Conservation (phyloP, 768 basidiomycete genomes). For the Hygrophorus russula region DNA sequence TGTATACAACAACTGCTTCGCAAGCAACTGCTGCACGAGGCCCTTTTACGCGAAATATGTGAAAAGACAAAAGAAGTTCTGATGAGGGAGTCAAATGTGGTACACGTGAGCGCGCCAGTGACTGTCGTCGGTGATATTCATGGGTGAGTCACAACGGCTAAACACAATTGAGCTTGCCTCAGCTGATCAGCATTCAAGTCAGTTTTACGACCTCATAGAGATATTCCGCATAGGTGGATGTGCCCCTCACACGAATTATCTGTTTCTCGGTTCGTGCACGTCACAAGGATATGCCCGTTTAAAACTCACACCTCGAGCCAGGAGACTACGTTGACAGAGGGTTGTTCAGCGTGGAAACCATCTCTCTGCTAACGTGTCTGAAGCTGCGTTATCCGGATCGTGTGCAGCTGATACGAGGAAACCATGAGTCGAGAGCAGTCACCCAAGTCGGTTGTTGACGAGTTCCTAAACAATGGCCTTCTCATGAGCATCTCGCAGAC, state of each 20-base stretch:
- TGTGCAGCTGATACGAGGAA: constrained; percentile 93
- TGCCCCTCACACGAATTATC: constrained; percentile 93
- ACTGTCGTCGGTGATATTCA: constrained; percentile 99
- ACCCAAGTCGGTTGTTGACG: constrained; percentile 66
- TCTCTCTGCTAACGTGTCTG: constrained; percentile 91
- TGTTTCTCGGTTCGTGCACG: constrained; percentile 79
- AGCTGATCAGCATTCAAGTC: constrained; percentile 48
- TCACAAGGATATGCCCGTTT: neutral
- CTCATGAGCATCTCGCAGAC: constrained; percentile 46
- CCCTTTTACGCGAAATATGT: constrained; percentile 94
- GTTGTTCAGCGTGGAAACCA: constrained; percentile 96
- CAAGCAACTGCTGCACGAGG: constrained; percentile 92
- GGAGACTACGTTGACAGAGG: constrained; percentile 99
- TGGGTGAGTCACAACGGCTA: constrained; percentile 60
- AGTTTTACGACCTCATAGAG: constrained; percentile 99
- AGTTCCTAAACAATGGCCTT: constrained; percentile 8
- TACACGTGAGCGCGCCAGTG: constrained; percentile 92
- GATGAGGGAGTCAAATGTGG: constrained; percentile 98
- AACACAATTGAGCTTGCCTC: constrained; percentile 6
- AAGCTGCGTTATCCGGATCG: constrained; percentile 96
- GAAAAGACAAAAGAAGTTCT: constrained; percentile 99
- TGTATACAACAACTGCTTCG: constrained; percentile 85
- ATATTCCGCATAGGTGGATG: constrained; percentile 98
- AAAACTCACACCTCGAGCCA: constrained; percentile 17
- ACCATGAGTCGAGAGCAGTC: constrained; percentile 95